Conservation (phyloP, 2,329 filamentous ascomycete species). For the Scedosporium boydii region DNA sequence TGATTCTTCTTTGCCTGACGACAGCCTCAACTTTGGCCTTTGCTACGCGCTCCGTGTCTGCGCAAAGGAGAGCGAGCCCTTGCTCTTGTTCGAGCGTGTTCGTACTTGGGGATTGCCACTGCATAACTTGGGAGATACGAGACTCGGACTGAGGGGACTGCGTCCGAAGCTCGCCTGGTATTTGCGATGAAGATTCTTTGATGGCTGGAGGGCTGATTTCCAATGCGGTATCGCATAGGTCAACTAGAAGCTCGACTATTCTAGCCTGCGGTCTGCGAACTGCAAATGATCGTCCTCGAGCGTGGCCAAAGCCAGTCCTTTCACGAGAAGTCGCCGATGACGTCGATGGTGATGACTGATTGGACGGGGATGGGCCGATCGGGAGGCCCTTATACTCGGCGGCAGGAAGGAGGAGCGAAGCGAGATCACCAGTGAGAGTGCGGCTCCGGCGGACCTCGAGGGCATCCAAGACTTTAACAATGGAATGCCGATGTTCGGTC, state of each 20-base stretch:
- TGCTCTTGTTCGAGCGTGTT: constrained; percentile 91
- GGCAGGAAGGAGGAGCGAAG: constrained; percentile 33
- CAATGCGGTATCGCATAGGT: constrained; percentile 89
- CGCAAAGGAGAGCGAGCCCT: constrained; percentile 75
- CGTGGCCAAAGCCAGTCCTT: constrained; percentile 68
- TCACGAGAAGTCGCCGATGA: constrained; percentile 64
- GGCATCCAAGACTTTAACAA: constrained; percentile 90
- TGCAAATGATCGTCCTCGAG: constrained; percentile 79
- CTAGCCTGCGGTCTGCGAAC: constrained; percentile 80
- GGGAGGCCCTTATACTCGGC: constrained; percentile 82
- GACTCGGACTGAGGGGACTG: constrained; percentile 95
- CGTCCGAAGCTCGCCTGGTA: constrained; percentile 70
- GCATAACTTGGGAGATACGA: constrained; percentile 83
- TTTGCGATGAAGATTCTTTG: constrained; percentile 65
- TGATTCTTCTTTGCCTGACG: constrained; percentile 79
- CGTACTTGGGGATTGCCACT: constrained; percentile 92
- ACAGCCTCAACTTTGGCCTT: constrained; percentile 89
- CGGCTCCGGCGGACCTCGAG: constrained; percentile 71
- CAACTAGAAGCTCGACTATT: constrained; percentile 88
- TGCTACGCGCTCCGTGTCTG: constrained; percentile 78
- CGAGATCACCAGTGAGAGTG: constrained; percentile 44
- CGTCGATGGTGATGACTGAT: constrained; percentile 61
- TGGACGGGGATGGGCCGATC: constrained; percentile 68
- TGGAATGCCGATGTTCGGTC: constrained; percentile 84
- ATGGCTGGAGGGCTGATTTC: constrained; percentile 92